Base-by-base conservation (phyloP, 164 flowering plant species). In the Warburgia ugandensis region DNA sequence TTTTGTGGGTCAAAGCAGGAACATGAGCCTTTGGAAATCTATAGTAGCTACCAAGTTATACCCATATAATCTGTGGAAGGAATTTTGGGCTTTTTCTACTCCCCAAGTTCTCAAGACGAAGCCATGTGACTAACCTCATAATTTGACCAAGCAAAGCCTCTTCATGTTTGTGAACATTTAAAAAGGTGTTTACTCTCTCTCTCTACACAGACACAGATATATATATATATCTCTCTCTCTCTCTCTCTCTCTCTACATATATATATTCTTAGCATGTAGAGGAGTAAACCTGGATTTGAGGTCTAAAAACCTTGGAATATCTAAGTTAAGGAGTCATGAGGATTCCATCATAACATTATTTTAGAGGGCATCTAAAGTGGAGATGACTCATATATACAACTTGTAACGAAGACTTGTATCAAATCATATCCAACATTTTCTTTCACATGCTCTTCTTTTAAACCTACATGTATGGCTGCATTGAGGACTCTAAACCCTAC, bases 61-160 rank as follows among this genome's bases (percentile, higher is more conserved):
- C n/a, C n/a, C n/a, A n/a, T n/a, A n/a, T n/a, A n/a, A n/a, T n/a
- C 39, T 17, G 22, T 14, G 21, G 43, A 39, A 16, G 23, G 17
- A 17, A 14, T 42, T n/a, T 5, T 42, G 4, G 29, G 29, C 5
- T 42, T 42, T 22, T 20, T 11, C 29, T 22, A 6, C 53, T 33
- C 32, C 31, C 19, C 46, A 36, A 32, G 38, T 32, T 63, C 52
- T 57, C 62, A 53, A 17, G 20, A 48, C 38, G 50, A 19, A 39
- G 51, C 64, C 68, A 59, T 55, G 64, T 59, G 56, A 55, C 27
- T 5, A 17, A 7, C 45, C 39, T 19, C 36, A 5, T 37, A 29
- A 29, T 29, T 29, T 37, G 20, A 46, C 43, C 41, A 22, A 45
- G 27, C 20, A 42, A 8, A 38, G n/a, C n/a, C n/a, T n/a, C n/a